Conservation (phyloP, 1,139 yeast genomes). For the Sporopachydermia cereana region DNA sequence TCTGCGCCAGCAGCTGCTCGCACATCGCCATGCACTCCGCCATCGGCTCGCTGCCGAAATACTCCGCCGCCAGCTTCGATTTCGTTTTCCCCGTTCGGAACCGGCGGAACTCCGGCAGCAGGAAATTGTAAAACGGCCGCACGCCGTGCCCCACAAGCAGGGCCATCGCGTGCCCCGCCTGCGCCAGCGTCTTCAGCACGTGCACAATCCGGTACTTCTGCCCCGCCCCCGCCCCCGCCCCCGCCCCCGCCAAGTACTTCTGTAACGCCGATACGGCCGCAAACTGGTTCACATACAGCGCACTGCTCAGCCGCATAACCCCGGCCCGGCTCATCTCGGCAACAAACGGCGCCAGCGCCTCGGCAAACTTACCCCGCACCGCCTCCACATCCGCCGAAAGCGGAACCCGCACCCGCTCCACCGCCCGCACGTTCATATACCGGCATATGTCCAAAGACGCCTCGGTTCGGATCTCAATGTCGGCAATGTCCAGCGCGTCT, state of each 20-base stretch:
- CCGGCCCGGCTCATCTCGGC: slow-evolving; percentile 52
- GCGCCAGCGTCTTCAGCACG: slow-evolving; percentile 41
- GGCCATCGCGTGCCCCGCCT: slow-evolving; percentile 50
- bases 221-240: slow-evolving; percentile 7
- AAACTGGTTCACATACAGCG: slow-evolving; percentile 58
- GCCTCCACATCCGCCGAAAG: slow-evolving; percentile 41
- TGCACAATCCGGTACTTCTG: slow-evolving; percentile 19
- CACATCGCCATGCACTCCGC: slow-evolving; percentile 34
- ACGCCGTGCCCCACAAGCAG: slow-evolving; percentile 71
- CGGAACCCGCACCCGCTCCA: slow-evolving; percentile 47
- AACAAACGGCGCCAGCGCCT: slow-evolving; percentile 55
- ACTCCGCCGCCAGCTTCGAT: slow-evolving; percentile 48
- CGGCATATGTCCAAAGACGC: slow-evolving; percentile 66
- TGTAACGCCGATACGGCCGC: slow-evolving; percentile 61
- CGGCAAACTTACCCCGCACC: slow-evolving; percentile 39
- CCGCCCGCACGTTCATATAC: slow-evolving; percentile 62
- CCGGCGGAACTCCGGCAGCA: slow-evolving; percentile 10
- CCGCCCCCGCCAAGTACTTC: slow-evolving; percentile 22
- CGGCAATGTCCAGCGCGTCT: slow-evolving; percentile 58
- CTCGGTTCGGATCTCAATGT: slow-evolving; percentile 80
- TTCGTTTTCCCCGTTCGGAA: slow-evolving; percentile 31
- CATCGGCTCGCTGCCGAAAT: slow-evolving; percentile 43
- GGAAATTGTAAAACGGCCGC: slow-evolving; percentile 51
- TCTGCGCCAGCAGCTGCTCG: slow-evolving; percentile 31
- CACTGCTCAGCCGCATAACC: slow-evolving; percentile 52